Evolutionary conservation across 2,329 filamentous ascomycete species (phyloP).

Genomic region (Furcasterigmium furcatum): DNA sequence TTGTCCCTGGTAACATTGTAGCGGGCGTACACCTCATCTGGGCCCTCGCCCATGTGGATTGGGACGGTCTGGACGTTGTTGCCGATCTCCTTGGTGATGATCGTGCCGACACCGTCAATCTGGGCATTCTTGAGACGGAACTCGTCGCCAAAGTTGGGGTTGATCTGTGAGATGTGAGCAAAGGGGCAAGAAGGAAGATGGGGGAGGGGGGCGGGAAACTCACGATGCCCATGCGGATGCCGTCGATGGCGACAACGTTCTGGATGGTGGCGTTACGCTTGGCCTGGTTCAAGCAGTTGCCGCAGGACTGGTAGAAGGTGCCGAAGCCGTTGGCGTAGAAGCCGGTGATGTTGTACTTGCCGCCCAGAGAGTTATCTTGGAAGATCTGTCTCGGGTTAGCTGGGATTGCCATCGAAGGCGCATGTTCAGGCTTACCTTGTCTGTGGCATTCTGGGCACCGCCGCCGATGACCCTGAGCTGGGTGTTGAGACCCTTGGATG

Average conservation of each 20-base stretch:
- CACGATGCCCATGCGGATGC: slow-evolving; percentile 18
- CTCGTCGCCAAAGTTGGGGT: slow-evolving; percentile 23
- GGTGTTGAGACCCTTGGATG: slow-evolving; percentile 22
- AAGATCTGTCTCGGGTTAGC: slow-evolving; percentile 16
- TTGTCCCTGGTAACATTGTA: slow-evolving; percentile 21
- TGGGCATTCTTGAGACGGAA: slow-evolving; percentile 22
- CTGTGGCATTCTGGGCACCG: slow-evolving; percentile 21
- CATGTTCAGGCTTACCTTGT: slow-evolving; percentile 14
- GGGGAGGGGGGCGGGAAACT: no score
- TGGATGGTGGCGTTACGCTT: slow-evolving; percentile 19
- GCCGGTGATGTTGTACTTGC: slow-evolving; percentile 25
- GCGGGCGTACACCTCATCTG: slow-evolving; percentile 22
- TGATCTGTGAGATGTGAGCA: slow-evolving; percentile 20
- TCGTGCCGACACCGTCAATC: slow-evolving; percentile 17
- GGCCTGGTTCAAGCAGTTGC: slow-evolving; percentile 22
- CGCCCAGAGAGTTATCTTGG: slow-evolving; percentile 23
- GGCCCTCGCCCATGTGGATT: slow-evolving; percentile 18
- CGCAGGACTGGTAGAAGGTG: slow-evolving; percentile 23
- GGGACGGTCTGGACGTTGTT: slow-evolving; percentile 23
- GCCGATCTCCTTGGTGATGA: slow-evolving; percentile 22
- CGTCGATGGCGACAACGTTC: slow-evolving; percentile 20
- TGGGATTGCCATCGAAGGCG: no score
- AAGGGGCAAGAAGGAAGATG: no score
- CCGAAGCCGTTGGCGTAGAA: slow-evolving; percentile 23
- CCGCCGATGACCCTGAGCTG: slow-evolving; percentile 23